Base-by-base conservation (phyloP, 2,329 filamentous ascomycete species). In the Geosmithia morbida region DNA sequence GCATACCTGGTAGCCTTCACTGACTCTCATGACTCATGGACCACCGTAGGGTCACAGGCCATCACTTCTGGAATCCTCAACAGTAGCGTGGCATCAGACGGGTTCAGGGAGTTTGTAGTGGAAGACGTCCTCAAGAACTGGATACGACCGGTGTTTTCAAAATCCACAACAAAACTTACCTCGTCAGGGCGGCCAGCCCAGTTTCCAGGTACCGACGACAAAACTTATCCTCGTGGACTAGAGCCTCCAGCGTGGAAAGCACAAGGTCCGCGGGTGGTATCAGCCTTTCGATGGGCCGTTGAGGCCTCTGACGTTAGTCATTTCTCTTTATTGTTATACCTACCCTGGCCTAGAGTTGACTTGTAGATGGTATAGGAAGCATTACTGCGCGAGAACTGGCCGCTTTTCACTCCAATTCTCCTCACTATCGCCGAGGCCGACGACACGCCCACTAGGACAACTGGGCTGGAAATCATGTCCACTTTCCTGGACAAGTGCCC, bases 371-470 rank as follows among this genome's bases (percentile, higher is more conserved):
- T 10, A 17, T 46, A 76, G 70, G 53, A 59, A 45, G 33, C 56
- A 1, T 57, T 70, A 7, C 61, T 84, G 10, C 62, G 72, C 51
- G 59, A 67, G 11, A 65, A 79, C 54, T 90, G 85, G 82, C 77
- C 78, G 2, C 65, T 85, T 7, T 75, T 83, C 49, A 73, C 81
- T 2, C 86, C 86, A 1, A 78, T 83, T 0, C 65, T 90, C 3
- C 68, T 90, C 5, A 76, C 78, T 0, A 70, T 90, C 4, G 63
- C 80, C 26, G 85, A 89, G 57, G 82, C 87, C 53, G 58, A 70
- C 14, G 68, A 75, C 19, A 68, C 68, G 0, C 52, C 59, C 2
- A 66, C 77, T 50, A 79, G 81, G 51, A 59, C 64, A 2, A 66
- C 66, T 22, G 83, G 81, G 1, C 74, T 85, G 14, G 53, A 62